Base-by-base conservation (phyloP, 1,139 yeast species). In the Lodderomyces metapsilosis region DNA sequence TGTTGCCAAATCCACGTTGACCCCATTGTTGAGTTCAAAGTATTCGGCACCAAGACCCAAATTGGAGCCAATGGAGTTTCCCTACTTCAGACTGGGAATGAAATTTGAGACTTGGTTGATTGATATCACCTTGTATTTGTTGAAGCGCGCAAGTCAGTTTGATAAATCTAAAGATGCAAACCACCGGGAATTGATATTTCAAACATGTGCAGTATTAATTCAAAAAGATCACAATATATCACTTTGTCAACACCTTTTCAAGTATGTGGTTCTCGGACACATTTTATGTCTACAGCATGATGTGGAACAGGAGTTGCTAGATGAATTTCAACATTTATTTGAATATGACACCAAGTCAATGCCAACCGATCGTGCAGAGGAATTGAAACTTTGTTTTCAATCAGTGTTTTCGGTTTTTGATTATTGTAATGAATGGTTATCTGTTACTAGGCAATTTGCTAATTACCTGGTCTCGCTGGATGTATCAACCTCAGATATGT, bases 391-490 rank as follows among this genome's bases (percentile, higher is more conserved):
- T 40, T 83, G 88, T 48, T 84, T 81, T 53, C 85, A 85, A 47
- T 71, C 88, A 0, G 76, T 91, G 0, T 88, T 92, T 53, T 79
- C 82, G 25, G 80, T 91, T 2, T 66, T 91, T 31, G 98, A 94
- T 54, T 89, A 91, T 56, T 78, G 91, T 45, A 80, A 83, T 46
- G 88, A 86, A 50, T 89, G 97, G 96, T 56, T 58, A 10, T 68
- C 77, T 1, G 57, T 64, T 3, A 69, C 72, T 3, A 59, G 67
- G 0, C 69, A 67, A 33, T 54, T 53, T 36, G 36, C 60, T 22
- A 62, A 56, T 44, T 64, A 62, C 24, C 24, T 20, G 32, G 32
- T 24, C n/a, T 38, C 41, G 2, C 39, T 31, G 36, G 40, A 36
- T 12, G 31, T 17, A 13, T 25, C 22, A 8, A 10, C 31, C 3